These are phyloP conservation scores for Medicago ruthenica DNA, from an alignment of 306 rosid genomes.

Conservation along the genomic window DNA sequence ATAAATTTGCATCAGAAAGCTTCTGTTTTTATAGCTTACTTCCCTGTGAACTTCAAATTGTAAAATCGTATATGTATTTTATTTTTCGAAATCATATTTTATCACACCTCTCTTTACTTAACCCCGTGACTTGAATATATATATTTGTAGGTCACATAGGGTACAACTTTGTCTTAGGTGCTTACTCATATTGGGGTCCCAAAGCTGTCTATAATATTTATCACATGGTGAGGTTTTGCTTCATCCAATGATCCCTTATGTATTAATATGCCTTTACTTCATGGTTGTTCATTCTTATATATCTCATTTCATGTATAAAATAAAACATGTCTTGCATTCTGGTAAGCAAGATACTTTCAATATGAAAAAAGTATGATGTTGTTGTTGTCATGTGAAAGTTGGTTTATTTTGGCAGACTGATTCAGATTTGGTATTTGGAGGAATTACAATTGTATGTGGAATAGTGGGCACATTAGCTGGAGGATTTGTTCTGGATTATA, in stretches of 20 bases:
- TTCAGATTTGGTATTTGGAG: constrained; percentile 91
- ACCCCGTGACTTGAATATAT: constrained; percentile 33
- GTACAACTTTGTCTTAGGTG: constrained; percentile 86
- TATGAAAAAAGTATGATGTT: too few species aligned
- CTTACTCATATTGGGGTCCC: constrained; percentile 95
- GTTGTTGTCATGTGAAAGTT: constrained; percentile 9
- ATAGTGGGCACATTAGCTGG: constrained; percentile 79
- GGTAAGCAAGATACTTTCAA: background rate
- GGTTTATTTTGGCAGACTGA: constrained; percentile 55
- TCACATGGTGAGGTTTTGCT: constrained; percentile 65
- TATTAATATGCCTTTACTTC: constrained; percentile 1
- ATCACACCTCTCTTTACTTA: constrained; percentile 1
- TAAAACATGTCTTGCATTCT: background rate
- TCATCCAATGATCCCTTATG: constrained; percentile 16
- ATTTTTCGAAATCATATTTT: constrained; percentile 26
- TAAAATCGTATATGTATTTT: background rate
- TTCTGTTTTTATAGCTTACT: constrained; percentile 28
- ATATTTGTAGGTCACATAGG: constrained; percentile 63
- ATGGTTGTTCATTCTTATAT: constrained; percentile 8
- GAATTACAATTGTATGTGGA: constrained; percentile 78
- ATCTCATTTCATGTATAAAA: too few species aligned
- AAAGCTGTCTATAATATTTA: constrained; percentile 82
- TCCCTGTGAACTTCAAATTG: constrained; percentile 1
- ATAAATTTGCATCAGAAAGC: constrained; percentile 21
- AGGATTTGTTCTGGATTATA: constrained; percentile 69